Evolutionary conservation across 208 protist species (phyloP), one percentile per base, ranked within the genome.

Genomic region (Acanthamoeba royreba): DNA sequence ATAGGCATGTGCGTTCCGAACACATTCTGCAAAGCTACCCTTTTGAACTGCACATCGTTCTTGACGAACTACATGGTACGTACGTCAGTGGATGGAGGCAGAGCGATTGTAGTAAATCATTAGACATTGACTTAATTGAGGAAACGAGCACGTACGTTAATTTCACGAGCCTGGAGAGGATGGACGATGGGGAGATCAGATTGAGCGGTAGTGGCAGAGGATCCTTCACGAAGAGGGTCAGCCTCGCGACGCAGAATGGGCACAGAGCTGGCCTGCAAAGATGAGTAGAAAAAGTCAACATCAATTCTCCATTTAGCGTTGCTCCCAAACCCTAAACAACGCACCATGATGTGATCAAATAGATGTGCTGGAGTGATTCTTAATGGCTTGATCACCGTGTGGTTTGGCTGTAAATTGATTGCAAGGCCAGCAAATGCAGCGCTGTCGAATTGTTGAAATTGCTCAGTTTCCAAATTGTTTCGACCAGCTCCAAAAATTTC

Each of bases 1-100:
- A 77, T 77, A 17, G 66, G 45, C 66, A 77, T 15, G 33, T 77
- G 66, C 66, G 66, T 38, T 11, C 66, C 66, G 35, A 46, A 77
- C 33, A 77, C 66, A 22, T 77, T 77, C 66, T 77, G 66, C 66
- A 77, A 45, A 22, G 66, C 66, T 19, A 77, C 66, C 22, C 35
- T 77, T 38, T 77, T 77, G 66, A 77, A 77, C 66, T 77, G 66
- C 66, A 77, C 66, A 4, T 77, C 66, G 66, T 77, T 77, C 66
- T 77, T 77, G 66, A 28, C 31, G 35, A 77, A 77, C 66, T 77
- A 38, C 22, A 8, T 19, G 17, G 5, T 4, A 35, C n/a, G n/a
- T n/a, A n/a, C n/a, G n/a, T n/a, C n/a, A n/a, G n/a, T n/a, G n/a
- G n/a, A n/a, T n/a, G n/a, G n/a, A n/a, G n/a, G n/a, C n/a, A n/a